Conservation (phyloP, 73 alveolate genomes). For the Paraurostyla sp. region DNA sequence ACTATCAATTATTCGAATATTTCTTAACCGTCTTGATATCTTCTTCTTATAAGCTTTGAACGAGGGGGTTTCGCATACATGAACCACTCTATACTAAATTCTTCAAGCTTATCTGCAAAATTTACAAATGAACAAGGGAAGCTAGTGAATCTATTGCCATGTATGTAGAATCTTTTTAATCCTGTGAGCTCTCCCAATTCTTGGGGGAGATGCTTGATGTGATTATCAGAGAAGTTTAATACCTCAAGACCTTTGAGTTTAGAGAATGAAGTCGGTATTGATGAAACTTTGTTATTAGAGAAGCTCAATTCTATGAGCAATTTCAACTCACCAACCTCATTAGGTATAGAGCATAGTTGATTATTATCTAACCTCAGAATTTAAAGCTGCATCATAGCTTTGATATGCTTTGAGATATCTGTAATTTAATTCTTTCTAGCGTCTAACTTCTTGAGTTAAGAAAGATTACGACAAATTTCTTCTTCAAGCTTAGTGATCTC, state of each 20-base stretch:
- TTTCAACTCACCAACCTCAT: constrained; percentile 14
- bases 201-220: constrained; percentile 51
- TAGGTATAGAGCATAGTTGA: constrained; percentile 42
- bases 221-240: constrained; percentile 60
- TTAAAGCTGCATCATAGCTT: constrained; percentile 7
- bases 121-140: constrained; percentile 63
- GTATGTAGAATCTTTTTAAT: constrained; percentile 65
- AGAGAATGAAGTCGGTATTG: constrained; percentile 48
- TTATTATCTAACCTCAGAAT: constrained; percentile 46
- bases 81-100: constrained; percentile 80
- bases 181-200: constrained; percentile 55
- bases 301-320: constrained; percentile 42
- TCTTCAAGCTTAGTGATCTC: constrained; percentile 5
- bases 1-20: constrained; percentile 56
- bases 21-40: constrained; percentile 61
- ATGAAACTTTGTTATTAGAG: constrained; percentile 29
- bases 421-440: constrained; percentile 50
- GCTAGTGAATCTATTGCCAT: constrained; percentile 68
- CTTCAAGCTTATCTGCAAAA: constrained; percentile 53
- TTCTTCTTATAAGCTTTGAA: constrained; percentile 64
- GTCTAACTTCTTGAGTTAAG: constrained; percentile 52
- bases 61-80: constrained; percentile 76
- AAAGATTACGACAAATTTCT: neutral
- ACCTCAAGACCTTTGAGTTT: constrained; percentile 19
- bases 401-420: neutral